Conservation (phyloP, 1,284 basidiomycete genomes). For the Sanghuangporus baumii region DNA sequence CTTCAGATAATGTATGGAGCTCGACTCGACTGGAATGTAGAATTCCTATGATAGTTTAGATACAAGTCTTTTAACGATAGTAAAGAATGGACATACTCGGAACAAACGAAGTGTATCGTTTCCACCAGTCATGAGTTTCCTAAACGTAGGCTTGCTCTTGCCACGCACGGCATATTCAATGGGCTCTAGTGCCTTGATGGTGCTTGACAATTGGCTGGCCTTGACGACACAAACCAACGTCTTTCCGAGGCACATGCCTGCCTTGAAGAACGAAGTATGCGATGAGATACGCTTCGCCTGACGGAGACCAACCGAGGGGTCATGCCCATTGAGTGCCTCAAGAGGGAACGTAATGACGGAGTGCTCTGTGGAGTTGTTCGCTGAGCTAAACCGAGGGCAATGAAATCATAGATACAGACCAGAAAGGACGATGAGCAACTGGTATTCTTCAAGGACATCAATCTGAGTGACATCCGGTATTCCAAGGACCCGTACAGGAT, state of each 20-base stretch:
- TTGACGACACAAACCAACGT: conserved; percentile 99
- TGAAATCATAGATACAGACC: conserved; percentile 39
- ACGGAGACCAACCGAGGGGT: conserved; percentile 88
- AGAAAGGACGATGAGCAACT: conserved; percentile 93
- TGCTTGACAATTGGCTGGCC: conserved; percentile 89
- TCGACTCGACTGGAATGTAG: conserved; percentile 97
- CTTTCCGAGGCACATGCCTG: conserved; percentile 87
- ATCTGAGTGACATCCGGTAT: conserved; percentile 91
- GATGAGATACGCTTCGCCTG: conserved; percentile 93
- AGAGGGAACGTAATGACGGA: conserved; percentile 96
- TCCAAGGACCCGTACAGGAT: conserved; percentile 88
- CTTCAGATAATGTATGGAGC: conserved; percentile 96
- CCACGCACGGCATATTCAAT: conserved; percentile 86
- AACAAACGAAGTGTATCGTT: conserved; percentile 94
- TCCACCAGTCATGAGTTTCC: conserved; percentile 88
- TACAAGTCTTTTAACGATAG: neutral
- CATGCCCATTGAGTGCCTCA: conserved; percentile 86
- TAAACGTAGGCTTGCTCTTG: conserved; percentile 88
- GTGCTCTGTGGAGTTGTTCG: conserved; percentile 52
- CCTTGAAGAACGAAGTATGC: conserved; percentile 98
- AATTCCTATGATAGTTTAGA: conserved; percentile 64
- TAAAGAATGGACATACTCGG: conserved; percentile 53
- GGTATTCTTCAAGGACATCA: conserved; percentile 95
- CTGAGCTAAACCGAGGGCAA: neutral
- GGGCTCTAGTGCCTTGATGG: conserved; percentile 96